Base-by-base conservation (phyloP, 768 basidiomycete species). In the Termitomyces bulborhizus region DNA sequence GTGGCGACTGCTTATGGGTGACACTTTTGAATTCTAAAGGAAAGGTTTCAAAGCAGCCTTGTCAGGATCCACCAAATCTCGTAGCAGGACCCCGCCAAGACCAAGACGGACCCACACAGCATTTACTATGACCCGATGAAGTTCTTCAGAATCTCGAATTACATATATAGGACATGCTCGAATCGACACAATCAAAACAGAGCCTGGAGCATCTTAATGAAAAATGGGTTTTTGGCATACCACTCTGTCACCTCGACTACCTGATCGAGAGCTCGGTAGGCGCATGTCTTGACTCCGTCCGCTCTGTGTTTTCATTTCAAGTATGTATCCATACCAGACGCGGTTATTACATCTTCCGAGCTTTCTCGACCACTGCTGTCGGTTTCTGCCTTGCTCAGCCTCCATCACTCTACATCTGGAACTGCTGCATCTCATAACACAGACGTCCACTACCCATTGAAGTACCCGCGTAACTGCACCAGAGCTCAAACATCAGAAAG, bases 1-100 rank as follows among this genome's bases (percentile, higher is more conserved):
- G 29, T 58, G 53, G 46, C 44, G 16, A 42, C 36, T n/a, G 53
- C 50, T 18, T 53, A 58, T 55, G 57, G 53, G 4, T 37, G 53
- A 6, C 21, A 21, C 21, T 55, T 29, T 46, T 31, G 15, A 53
- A 41, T 29, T 21, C 16, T 59, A 16, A 51, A 56, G 40, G 54
- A 59, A 43, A 55, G 51, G 9, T 43, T 59, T 21, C 41, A 27
- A 12, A 44, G 42, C n/a, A 55, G 50, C 4, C 42, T 48, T 7
- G 4, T 12, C 1, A 48, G 51, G 15, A 56, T 59, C 24, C 37
- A 56, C 36, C 37, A 53, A 24, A 42, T 46, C 12, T 16, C 56
- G 46, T 27, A 46, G 47, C 51, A 56, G 39, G 29, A 50, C 11
- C 43, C 55, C 4, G 42, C 52, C 1, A 53, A 12, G 13, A 24